Evolutionary conservation across 2,329 filamentous ascomycete genomes (phyloP), one percentile per base, ranked within the genome.

Genomic region (Colletotrichum navitas): DNA sequence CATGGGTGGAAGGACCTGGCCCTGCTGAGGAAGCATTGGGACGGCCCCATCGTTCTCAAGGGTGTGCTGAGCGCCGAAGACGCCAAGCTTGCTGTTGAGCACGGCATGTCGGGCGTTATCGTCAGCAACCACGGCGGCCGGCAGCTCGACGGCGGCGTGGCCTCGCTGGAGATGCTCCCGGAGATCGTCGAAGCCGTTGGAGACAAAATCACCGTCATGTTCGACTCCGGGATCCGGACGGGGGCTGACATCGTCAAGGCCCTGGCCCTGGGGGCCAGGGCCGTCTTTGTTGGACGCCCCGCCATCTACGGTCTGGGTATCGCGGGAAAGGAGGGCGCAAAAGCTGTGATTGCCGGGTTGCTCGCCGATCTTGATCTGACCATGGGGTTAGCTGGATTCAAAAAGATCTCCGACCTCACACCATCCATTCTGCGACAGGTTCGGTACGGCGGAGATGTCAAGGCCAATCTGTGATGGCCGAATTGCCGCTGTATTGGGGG

Each of bases 1-100:
- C 88, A 89, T 74, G 82, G 83, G 0, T 93, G 91, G 91, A 86
- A 89, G 1, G 84, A 93, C 47, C 78, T 93, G 45, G 81, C 82
- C n/a, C 82, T 88, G 59, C 76, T 93, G 73, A 84, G 86, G 74
- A 81, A 86, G 75, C 78, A 90, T 69, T 93, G 90, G 89, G 84
- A 88, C 71, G 90, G 90, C 0, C 89, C 90, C 0, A 88, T 94
- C 63, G 76, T 81, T 4, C 72, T 81, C 24, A 81, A 81, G 64
- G 79, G 80, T 6, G 77, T 81, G 66, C 78, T 80, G 68, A 77
- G 75, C 29, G 75, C 77, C 4, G 77, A 75, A 29, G 79, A 81
- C 56, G 80, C 79, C 12, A 74, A 54, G 66, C 85, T 82, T 71
- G 85, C 85, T 11, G 85, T 88, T 2, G 84, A 90, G 68, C 73